Percentiles rank a stretch among this genome's conserved stretches.
phyloP scores from a whole-genome alignment of 2,329 filamentous ascomycete species.

The Alternaria sp. region DNA sequence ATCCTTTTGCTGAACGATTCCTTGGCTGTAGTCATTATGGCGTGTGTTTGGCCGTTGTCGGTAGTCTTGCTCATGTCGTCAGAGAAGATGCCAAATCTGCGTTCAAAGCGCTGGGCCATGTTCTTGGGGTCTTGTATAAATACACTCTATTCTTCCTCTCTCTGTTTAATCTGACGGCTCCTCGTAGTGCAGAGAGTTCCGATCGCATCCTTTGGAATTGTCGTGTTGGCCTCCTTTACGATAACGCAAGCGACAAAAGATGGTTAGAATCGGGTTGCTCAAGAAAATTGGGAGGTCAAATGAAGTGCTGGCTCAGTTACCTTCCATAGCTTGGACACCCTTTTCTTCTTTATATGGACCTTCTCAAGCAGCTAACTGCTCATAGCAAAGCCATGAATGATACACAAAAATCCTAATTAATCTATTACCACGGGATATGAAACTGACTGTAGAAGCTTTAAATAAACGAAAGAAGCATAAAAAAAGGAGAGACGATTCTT shows the following conservation, averaged over 20 bases:
- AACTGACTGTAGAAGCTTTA: background rate
- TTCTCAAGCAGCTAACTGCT: too few relatives aligned
- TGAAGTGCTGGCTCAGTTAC: background rate
- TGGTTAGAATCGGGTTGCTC: background rate
- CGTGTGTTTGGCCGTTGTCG: background rate
- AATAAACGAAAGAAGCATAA: background rate
- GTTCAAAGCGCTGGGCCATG: background rate
- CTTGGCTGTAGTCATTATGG: background rate
- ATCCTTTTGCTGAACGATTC: background rate
- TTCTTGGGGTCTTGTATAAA: background rate
- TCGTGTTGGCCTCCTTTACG: background rate
- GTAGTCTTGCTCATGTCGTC: background rate
- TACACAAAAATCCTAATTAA: background rate
- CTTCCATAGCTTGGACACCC: too few relatives aligned
- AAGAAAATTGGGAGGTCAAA: background rate
- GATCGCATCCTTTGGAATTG: background rate
- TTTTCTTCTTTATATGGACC: too few relatives aligned
- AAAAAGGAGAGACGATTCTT: too few relatives aligned
- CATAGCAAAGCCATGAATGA: background rate
- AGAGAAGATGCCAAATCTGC: background rate
- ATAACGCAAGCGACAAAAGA: background rate
- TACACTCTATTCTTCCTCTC: background rate
- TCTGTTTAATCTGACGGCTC: background rate
- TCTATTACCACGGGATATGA: background rate
- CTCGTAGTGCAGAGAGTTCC: background rate